Percentiles rank a stretch among this genome's conserved stretches.
Conservation (phyloP, 2,329 filamentous ascomycete genomes). For the Metarhizium sp. region DNA sequence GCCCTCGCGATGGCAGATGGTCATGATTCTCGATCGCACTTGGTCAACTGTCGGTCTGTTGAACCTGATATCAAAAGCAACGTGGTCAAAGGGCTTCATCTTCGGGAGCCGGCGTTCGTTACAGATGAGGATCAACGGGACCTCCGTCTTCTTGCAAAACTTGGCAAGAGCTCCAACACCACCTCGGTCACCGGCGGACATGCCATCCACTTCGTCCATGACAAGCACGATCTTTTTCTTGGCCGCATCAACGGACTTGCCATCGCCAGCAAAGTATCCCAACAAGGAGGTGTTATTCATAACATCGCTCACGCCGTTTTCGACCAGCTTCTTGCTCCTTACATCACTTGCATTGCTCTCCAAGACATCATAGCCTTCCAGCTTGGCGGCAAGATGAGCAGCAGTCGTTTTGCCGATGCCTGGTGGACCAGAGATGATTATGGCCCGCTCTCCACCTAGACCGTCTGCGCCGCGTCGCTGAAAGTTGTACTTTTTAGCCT, state of each 20-base stretch:
- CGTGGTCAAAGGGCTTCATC: slow-evolving; percentile 95
- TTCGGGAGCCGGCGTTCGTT: slow-evolving; percentile 89
- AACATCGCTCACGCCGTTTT: slow-evolving; percentile 77
- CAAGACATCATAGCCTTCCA: slow-evolving; percentile 87
- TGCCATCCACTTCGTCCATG: slow-evolving; percentile 98
- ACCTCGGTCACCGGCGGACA: slow-evolving; percentile 94
- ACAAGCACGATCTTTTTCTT: slow-evolving; percentile 95
- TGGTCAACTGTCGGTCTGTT: slow-evolving; percentile 82
- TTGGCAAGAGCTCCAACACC: slow-evolving; percentile 91
- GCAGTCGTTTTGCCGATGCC: slow-evolving; percentile 97
- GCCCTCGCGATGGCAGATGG: slow-evolving; percentile 86
- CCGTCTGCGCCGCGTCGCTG: slow-evolving; percentile 77
- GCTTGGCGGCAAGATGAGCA: slow-evolving; percentile 83
- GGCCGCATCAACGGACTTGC: slow-evolving; percentile 64
- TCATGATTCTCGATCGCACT: slow-evolving; percentile 86
- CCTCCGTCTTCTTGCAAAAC: slow-evolving; percentile 88
- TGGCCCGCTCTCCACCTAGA: slow-evolving; percentile 71
- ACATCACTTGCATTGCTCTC: slow-evolving; percentile 96
- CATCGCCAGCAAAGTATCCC: slow-evolving; percentile 81
- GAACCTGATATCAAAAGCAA: slow-evolving; percentile 79
- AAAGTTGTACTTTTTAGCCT: slow-evolving; percentile 71
- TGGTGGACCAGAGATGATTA: slow-evolving; percentile 90
- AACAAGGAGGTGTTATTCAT: slow-evolving; percentile 88
- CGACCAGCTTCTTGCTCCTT: slow-evolving; percentile 91
- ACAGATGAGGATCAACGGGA: slow-evolving; percentile 95